A percentile compares a stretch with the other conserved stretches of the same genome.
Conservation (phyloP, 2,329 filamentous ascomycete species). For the Penicillium concentricum region DNA sequence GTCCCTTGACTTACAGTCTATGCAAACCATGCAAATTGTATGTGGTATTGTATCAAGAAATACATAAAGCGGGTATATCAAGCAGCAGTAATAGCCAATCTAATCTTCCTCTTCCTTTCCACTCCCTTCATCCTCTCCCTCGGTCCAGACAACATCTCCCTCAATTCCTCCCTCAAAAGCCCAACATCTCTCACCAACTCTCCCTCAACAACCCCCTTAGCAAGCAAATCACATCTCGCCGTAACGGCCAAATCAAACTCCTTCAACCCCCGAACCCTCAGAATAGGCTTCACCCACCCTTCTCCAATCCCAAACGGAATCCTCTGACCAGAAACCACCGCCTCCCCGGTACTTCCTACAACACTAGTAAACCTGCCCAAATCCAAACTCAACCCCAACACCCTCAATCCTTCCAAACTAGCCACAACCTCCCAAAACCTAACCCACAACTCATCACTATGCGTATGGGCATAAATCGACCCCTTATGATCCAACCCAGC, state of each 20-base stretch:
- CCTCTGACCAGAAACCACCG: conserved; percentile 21
- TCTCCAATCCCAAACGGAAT: conserved; percentile 28
- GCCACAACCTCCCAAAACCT: conserved; percentile 32
- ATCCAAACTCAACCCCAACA: conserved; percentile 30
- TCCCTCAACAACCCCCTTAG: conserved; percentile 28
- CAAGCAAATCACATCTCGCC: conserved; percentile 31
- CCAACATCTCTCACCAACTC: conserved; percentile 29
- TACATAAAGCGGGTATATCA: conserved; percentile 11
- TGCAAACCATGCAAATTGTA: too few relatives aligned
- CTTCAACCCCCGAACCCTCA: conserved; percentile 29
- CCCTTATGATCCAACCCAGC: conserved; percentile 28
- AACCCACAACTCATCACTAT: conserved; percentile 36
- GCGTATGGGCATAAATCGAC: conserved; percentile 38
- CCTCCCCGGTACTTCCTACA: conserved; percentile 6
- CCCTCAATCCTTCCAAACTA: conserved; percentile 17
- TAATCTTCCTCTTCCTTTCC: conserved; percentile 1
- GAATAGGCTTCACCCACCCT: conserved; percentile 32
- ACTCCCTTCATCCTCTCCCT: background rate
- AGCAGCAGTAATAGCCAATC: conserved; percentile 33
- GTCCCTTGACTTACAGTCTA: too few relatives aligned
- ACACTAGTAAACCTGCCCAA: conserved; percentile 31
- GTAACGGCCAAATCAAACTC: conserved; percentile 37
- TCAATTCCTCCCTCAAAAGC: conserved; percentile 27
- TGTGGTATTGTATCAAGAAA: too few relatives aligned
- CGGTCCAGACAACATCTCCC: conserved; percentile 25